Evolutionary conservation across 495 filamentous ascomycete species (phyloP), one percentile per base, ranked within the genome.

Genomic region (Aspergillus panamensis): DNA sequence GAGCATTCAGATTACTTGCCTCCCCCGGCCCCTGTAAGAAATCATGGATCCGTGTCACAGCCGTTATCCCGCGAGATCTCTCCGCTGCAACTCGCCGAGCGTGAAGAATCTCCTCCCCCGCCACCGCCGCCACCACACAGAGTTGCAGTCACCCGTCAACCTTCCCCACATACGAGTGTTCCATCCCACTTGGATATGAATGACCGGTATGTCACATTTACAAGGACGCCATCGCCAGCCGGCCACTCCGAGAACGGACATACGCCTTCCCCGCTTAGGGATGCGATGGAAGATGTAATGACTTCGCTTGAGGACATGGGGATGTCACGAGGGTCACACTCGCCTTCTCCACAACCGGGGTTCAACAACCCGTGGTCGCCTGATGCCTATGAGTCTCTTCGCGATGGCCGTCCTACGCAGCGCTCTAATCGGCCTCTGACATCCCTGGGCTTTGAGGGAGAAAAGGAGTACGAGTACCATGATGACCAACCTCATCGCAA

Each of bases 221-320:
- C 79, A 17, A 75, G 84, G 60, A 82, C 80, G 13, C 82, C 83
- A 14, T 88, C 86, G 20, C 84, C 86, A 19, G 76, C 79, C 44
- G 77, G 86, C 12, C 84, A 82, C 12, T 89, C 88, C 14, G 80
- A 76, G 1, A 78, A 80, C 43, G 87, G 87, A 2, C 80, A 91
- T 61, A 98, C 94, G 0, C 94, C 94, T 5, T 96, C 94, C 10
- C 95, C 94, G 0, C 71, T 99, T 2, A 78, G 93, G 48, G 88
- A 91, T 69, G 94, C 94, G 0, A 97, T 97, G 93, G 92, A 97
- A 66, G 94, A 95, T 75, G 92, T 99, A 12, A 97, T 97, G 85
- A 91, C 92, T 57, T 96, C 94, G 32, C 73, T 99, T 51, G 84
- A 97, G 68, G 91, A 91, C 61, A 91, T 99, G 85, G 87, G 85